Percentiles rank a stretch among this genome's conserved stretches.
These are phyloP conservation scores for Coriolopsis trogii DNA, from an alignment of 1,284 basidiomycete genomes.

Conservation along the genomic window DNA sequence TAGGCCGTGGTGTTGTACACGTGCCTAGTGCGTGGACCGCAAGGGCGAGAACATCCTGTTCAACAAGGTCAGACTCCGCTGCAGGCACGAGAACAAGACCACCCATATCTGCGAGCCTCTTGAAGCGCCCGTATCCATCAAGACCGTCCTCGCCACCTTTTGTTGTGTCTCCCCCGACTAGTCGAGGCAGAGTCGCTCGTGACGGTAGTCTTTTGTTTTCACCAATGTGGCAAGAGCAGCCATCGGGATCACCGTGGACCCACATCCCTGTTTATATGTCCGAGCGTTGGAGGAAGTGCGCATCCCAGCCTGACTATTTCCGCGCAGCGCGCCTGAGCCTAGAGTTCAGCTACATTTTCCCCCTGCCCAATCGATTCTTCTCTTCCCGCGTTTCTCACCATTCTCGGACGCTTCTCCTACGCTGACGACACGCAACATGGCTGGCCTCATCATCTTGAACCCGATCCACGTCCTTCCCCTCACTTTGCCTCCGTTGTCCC, in stretches of 20 bases:
- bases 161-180: slow-evolving; percentile 1
- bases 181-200: slow-evolving; percentile 3
- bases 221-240: neutral
- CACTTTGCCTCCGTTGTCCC: slow-evolving; percentile 11
- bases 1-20: neutral
- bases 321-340: slow-evolving; percentile 10
- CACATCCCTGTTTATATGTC: slow-evolving; percentile 19
- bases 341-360: slow-evolving; percentile 3
- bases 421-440: slow-evolving; percentile 22
- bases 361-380: slow-evolving; percentile 11
- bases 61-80: neutral
- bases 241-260: slow-evolving; percentile 13
- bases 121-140: neutral
- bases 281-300: neutral
- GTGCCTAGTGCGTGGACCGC: neutral
- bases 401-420: slow-evolving; percentile 17
- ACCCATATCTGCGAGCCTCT: slow-evolving; percentile 7
- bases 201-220: slow-evolving; percentile 14
- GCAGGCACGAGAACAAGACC: slow-evolving; percentile 6
- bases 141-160: slow-evolving; percentile 1
- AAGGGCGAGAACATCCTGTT: neutral
- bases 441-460: slow-evolving; percentile 20
- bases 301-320: slow-evolving; percentile 8
- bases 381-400: slow-evolving; percentile 14
- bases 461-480: slow-evolving; percentile 17